Evolutionary conservation across 1,139 yeast species (phyloP), one percentile per base, ranked within the genome.

Genomic region (Geotrichum aggregatum): DNA sequence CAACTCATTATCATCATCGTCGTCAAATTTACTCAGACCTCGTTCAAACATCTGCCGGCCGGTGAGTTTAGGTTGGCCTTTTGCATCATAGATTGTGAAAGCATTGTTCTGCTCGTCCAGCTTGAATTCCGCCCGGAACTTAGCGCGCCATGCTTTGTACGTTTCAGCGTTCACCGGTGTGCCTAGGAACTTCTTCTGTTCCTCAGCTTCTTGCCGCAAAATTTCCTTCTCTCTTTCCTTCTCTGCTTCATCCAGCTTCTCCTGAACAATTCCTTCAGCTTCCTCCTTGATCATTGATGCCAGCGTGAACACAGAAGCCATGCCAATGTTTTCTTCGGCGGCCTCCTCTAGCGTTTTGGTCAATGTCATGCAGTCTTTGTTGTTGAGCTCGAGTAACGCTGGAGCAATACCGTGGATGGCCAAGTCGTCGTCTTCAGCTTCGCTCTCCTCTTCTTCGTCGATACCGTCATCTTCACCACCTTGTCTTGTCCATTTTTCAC

Each of bases 41-140:
- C 78, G 78, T 64, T 89, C 98, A 65, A 91, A 92, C 56, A 92
- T 85, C 68, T 89, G 92, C 61, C 80, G 77, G 18, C 98, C 98
- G 0, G 95, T 83, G 63, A 88, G 71, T 67, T 84, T 85, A 8
- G 53, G 44, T 34, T 54, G 56, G 11, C 92, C 94, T 50, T 75
- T 76, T 63, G 85, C 92, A 65, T 83, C 80, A n/a, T 66, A 67
- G 34, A 71, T 68, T 61, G 87, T 74, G 55, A 72, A 69, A 38
- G 71, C 69, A 59, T 82, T 77, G 57, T 79, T 74, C 49, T 72
- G 72, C 49, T 75, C 68, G 33, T 76, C 81, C 77, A 76, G 62
- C 54, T 76, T 72, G 67, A 74, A 61, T 54, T 78, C 83, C 30
- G 68, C 66, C 54, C 89, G 74, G 66, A 87, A 87, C 50, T 71